Evolutionary conservation across 148 eudicot genomes (phyloP).

Genomic region (Camellia japonica): DNA sequence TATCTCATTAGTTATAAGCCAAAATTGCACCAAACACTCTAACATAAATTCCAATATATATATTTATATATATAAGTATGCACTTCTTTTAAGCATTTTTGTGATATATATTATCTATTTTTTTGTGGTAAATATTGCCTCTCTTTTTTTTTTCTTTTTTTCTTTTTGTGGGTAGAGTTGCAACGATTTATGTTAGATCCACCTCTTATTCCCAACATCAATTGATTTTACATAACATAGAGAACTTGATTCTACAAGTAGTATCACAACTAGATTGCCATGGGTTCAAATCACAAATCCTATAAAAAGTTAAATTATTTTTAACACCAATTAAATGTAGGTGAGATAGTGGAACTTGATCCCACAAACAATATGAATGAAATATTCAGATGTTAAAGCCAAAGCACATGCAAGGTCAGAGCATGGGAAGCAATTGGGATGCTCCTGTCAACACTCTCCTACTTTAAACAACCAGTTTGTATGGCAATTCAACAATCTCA

Average conservation of each 20-base stretch:
- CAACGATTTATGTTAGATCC: no score
- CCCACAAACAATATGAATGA: not conserved
- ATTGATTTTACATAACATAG: not conserved
- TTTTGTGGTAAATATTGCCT: not conserved
- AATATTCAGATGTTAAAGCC: not conserved
- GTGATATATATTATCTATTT: not conserved
- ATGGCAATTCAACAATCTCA: not conserved
- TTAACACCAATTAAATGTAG: no score
- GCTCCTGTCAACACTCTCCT: not conserved
- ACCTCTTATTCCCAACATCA: not conserved
- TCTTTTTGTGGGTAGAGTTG: not conserved
- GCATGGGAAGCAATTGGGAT: not conserved
- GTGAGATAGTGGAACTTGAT: not conserved
- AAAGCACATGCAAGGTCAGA: no score
- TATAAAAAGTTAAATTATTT: no score
- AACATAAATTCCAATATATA: not conserved
- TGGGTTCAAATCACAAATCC: not conserved
- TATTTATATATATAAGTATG: not conserved
- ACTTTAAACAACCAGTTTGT: no score
- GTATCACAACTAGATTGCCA: not conserved
- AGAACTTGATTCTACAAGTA: not conserved
- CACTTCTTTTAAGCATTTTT: not conserved
- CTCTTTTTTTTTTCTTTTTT: no score
- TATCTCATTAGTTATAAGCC: no score
- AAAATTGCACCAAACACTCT: no score